These are phyloP conservation scores for Candida labiduridarum DNA, from an alignment of 1,139 yeast species.

Conservation along the genomic window DNA sequence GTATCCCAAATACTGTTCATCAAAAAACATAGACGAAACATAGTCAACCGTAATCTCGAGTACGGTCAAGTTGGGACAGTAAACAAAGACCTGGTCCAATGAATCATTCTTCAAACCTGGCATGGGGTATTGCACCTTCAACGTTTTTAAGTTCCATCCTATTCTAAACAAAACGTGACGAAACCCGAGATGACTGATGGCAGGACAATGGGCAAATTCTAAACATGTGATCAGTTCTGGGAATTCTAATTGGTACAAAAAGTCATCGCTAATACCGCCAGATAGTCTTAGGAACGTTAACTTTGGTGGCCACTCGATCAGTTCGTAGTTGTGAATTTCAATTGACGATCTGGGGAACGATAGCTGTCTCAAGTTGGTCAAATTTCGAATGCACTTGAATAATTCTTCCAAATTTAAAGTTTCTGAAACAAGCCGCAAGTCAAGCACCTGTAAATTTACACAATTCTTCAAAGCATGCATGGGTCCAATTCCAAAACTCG, in stretches of 20 bases:
- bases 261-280: conserved; percentile 87
- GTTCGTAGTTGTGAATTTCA: conserved; percentile 61
- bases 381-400: conserved; percentile 69
- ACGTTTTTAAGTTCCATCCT: conserved; percentile 63
- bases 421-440: conserved; percentile 87
- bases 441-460: conserved; percentile 61
- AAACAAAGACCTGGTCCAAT: conserved; percentile 68
- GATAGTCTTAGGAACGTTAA: conserved; percentile 73
- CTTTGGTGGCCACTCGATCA: conserved; percentile 75
- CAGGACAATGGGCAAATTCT: conserved; percentile 88
- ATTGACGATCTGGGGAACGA: conserved; percentile 90
- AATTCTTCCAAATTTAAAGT: conserved; percentile 81
- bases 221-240: conserved; percentile 72
- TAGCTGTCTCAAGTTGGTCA: conserved; percentile 65
- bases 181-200: conserved; percentile 61
- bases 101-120: conserved; percentile 73
- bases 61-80: conserved; percentile 70
- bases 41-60: conserved; percentile 82
- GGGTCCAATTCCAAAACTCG: conserved; percentile 92
- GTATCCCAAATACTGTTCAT: conserved; percentile 55
- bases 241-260: conserved; percentile 64
- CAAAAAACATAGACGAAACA: conserved; percentile 64
- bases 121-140: conserved; percentile 84
- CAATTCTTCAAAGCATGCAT: conserved; percentile 77
- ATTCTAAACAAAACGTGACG: conserved; percentile 60